Evolutionary conservation across 139 green algal species (phyloP).

Genomic region (Tetradesmus obliquus): DNA sequence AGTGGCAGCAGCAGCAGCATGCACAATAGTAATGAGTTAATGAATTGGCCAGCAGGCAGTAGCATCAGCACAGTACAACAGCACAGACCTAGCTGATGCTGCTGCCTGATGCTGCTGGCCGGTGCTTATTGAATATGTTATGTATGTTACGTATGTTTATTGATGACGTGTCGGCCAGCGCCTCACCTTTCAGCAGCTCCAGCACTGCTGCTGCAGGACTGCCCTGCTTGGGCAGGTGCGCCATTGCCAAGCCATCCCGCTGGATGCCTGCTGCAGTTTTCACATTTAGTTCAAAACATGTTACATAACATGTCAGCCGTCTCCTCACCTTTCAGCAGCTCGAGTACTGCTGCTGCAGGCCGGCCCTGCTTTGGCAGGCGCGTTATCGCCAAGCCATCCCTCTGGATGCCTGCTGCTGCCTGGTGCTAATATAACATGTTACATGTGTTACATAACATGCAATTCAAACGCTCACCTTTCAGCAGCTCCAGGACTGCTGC

Average conservation of each 20-base stretch:
- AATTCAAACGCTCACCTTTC: background rate
- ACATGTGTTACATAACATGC: background rate
- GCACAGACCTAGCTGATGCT: background rate
- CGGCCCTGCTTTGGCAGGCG: background rate
- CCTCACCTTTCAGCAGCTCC: background rate
- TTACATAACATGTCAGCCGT: background rate
- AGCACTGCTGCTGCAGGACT: constrained; percentile 3
- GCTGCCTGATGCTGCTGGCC: background rate
- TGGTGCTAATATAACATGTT: background rate
- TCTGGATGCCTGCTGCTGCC: constrained; percentile 1
- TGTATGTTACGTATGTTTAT: too few species aligned
- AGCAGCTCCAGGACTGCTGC: constrained; percentile 32
- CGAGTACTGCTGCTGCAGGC: constrained; percentile 6
- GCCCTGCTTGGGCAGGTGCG: background rate
- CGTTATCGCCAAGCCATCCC: background rate
- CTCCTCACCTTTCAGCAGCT: constrained; percentile 10
- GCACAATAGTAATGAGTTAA: background rate
- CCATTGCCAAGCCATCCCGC: background rate
- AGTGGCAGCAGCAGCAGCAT: background rate
- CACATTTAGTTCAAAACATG: too few species aligned
- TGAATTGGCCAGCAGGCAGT: too few species aligned
- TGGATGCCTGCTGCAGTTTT: constrained; percentile 7
- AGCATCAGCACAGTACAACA: background rate
- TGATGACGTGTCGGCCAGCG: too few species aligned
- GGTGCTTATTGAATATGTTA: too few species aligned